These are phyloP conservation scores for Exophiala alcalophila DNA, from an alignment of 2,329 filamentous ascomycete genomes.

Conservation along the genomic window DNA sequence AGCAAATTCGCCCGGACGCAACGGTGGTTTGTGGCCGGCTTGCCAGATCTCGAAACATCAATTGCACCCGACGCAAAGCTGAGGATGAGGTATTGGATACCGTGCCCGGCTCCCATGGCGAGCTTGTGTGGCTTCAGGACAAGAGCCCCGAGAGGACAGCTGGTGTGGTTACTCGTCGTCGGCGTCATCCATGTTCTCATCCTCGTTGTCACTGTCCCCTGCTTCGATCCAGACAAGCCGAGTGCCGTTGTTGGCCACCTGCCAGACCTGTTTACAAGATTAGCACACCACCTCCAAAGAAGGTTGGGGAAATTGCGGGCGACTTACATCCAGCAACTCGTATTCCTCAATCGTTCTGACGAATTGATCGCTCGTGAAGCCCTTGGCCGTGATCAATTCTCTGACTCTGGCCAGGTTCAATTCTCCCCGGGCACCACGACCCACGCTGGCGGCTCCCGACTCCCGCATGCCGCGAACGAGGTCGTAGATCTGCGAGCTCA, in stretches of 20 bases:
- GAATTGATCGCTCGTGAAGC: conserved; percentile 94
- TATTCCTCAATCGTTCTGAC: conserved; percentile 85
- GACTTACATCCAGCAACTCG: conserved; percentile 79
- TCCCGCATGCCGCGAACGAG: conserved; percentile 86
- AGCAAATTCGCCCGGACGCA: too few species aligned
- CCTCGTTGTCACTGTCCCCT: conserved; percentile 48
- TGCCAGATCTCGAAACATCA: too few species aligned
- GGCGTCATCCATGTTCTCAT: conserved; percentile 23
- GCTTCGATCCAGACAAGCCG: conserved; percentile 68
- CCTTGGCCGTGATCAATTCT: conserved; percentile 90
- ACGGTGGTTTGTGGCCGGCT: too few species aligned
- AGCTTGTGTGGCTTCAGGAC: too few species aligned
- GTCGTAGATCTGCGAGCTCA: conserved; percentile 90
- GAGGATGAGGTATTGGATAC: too few species aligned
- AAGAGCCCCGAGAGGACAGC: too few species aligned
- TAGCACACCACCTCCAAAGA: conserved; percentile 2
- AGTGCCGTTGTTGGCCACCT: conserved; percentile 68
- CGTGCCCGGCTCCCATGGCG: too few species aligned
- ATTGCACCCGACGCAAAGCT: too few species aligned
- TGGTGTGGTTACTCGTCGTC: conserved; percentile 20
- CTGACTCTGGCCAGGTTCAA: conserved; percentile 84
- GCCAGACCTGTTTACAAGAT: conserved; percentile 62
- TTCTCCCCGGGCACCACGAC: conserved; percentile 66
- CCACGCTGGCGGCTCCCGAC: conserved; percentile 74
- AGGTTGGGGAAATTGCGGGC: too few species aligned